Conservation (phyloP, 2,329 filamentous ascomycete species). For the Pleurostoma richardsiae region DNA sequence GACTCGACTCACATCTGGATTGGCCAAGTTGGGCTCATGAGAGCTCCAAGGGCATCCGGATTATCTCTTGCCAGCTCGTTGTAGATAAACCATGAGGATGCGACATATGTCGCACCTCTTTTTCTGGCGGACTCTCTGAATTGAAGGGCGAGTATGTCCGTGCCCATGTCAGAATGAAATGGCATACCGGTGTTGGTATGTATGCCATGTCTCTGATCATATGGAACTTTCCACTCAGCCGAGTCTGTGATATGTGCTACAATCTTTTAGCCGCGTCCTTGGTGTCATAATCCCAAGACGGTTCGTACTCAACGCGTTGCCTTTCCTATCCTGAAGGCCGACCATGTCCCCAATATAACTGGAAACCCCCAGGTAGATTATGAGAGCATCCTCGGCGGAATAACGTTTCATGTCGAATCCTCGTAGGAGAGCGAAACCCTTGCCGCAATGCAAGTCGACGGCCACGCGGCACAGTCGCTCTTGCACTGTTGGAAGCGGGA, state of each 20-base stretch:
- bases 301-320: conserved; percentile 56
- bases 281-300: too few species aligned
- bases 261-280: conserved; percentile 31
- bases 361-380: conserved; percentile 51
- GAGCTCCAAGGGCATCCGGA: conserved; percentile 28
- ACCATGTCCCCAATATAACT: conserved; percentile 52
- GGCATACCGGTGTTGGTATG: conserved; percentile 42
- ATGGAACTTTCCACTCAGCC: conserved; percentile 36
- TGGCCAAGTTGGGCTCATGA: conserved; percentile 37
- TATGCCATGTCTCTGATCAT: conserved; percentile 40
- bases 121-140: conserved; percentile 34
- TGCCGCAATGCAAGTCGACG: conserved; percentile 30
- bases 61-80: conserved; percentile 31
- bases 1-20: conserved; percentile 36
- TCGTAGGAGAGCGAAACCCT: conserved; percentile 49
- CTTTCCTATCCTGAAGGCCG: conserved; percentile 56
- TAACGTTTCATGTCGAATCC: conserved; percentile 44
- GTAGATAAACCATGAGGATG: conserved; percentile 36
- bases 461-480: conserved; percentile 26
- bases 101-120: conserved; percentile 40
- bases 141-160: conserved; percentile 42
- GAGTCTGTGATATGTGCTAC: conserved; percentile 43
- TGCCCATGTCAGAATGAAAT: conserved; percentile 49
- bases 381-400: conserved; percentile 46
- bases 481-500: conserved; percentile 32